Conservation (phyloP, 345 rosid species). For the Gossypium ekmanianum region DNA sequence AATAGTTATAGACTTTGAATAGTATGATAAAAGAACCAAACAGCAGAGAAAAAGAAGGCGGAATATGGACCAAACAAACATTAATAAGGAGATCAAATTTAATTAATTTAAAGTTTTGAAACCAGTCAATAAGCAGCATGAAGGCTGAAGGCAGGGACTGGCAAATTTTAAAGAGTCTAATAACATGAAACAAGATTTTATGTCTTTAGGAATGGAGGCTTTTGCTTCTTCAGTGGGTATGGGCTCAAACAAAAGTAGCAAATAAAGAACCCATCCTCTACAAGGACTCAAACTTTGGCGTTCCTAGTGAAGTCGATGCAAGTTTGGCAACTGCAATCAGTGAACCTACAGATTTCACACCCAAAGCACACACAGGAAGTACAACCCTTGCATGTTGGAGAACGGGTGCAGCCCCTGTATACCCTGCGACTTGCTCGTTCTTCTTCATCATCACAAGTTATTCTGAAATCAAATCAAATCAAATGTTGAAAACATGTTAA, state of each 20-base stretch:
- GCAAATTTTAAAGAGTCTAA: background rate
- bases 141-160: background rate
- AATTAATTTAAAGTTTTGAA: constrained; percentile 6
- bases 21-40: background rate
- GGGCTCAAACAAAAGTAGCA: constrained; percentile 2
- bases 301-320: constrained; percentile 84
- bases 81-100: background rate
- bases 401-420: constrained; percentile 76
- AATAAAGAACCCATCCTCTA: background rate
- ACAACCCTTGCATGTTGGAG: constrained; percentile 90
- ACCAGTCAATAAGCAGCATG: background rate
- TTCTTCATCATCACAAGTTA: constrained; percentile 67
- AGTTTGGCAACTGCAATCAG: constrained; percentile 92
- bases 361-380: constrained; percentile 97
- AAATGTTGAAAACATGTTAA: constrained; percentile 9
- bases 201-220: background rate
- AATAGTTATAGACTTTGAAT: background rate
- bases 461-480: constrained; percentile 30
- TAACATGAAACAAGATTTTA: background rate
- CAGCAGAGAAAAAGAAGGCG: background rate
- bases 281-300: constrained; percentile 36
- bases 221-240: background rate
- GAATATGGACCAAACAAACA: background rate
- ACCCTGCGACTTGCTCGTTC: constrained; percentile 78
- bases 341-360: constrained; percentile 78